Base-by-base conservation (phyloP, 805 yeast genomes). In the Cyberlindnera subsufficiens region DNA sequence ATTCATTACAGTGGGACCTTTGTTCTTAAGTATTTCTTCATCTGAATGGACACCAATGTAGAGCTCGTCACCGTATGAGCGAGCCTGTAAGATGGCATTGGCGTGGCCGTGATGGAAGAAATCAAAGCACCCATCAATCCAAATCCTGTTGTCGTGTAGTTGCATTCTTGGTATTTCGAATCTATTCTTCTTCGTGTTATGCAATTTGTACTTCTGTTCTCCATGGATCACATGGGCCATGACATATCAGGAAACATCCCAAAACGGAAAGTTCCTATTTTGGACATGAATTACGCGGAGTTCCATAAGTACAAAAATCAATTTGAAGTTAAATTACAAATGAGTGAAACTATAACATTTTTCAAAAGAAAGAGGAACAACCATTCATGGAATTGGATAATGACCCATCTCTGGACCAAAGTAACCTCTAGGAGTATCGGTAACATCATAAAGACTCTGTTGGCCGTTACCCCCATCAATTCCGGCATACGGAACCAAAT, bases 101-200 rank as follows among this genome's bases (percentile, higher is more conserved):
- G 97, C 95, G 56, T 93, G 99, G 63, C 95, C 98, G 58, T 93
- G 98, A 61, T 93, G 99, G 34, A 96, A 87, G 66, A 93, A 93
- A 63, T 93, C 99, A 65, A 93, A 93, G 61, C 99, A 93, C 0
- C 99, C 99, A 62, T 93, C 99, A 25, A 93, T 79, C 99, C 99
- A 93, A 46, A 91, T 83, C 40, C 83, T n/a, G 9, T 31, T 20
- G 6, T 38, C 40, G 20, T 32, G 10, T 22, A 22, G 27, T 8
- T 22, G 11, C 11, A 22, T 22, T 11, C 3, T 22, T 22, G 27
- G 11, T 22, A 10, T 22, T 22, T 22, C 27, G n/a, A n/a, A n/a
- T 2, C 7, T 22, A 22, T 22, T 3, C 27, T 22, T 22, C 11
- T 10, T 6, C 4, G 27, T 22, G 27, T n/a, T n/a, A n/a, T n/a